Conservation (phyloP, 2,329 filamentous ascomycete species). For the Mariannaea sp. region DNA sequence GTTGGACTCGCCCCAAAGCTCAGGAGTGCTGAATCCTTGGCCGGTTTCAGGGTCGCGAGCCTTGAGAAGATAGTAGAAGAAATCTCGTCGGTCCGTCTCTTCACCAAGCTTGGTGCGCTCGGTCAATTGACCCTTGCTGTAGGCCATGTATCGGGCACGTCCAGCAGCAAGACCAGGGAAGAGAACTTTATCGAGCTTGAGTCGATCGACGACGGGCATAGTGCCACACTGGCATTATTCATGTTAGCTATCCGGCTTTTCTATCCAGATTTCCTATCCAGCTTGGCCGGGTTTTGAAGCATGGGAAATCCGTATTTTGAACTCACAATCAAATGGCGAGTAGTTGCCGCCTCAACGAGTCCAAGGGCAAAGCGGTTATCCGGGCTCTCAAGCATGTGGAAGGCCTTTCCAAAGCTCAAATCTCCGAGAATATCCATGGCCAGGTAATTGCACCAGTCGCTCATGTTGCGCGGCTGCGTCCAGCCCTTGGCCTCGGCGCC, state of each 20-base stretch:
- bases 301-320: too few species aligned
- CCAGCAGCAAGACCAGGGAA: constrained; percentile 70
- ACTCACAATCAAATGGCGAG: constrained; percentile 70
- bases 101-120: constrained; percentile 70
- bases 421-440: constrained; percentile 68
- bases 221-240: constrained; percentile 68
- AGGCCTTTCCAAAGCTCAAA: constrained; percentile 64
- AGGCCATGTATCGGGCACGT: constrained; percentile 71
- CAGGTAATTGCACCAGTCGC: constrained; percentile 65
- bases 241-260: background rate
- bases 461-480: constrained; percentile 65
- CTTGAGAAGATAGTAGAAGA: constrained; percentile 76
- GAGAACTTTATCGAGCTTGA: constrained; percentile 69
- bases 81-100: constrained; percentile 70
- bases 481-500: constrained; percentile 58
- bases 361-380: constrained; percentile 70
- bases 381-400: constrained; percentile 62
- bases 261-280: too few species aligned
- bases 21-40: constrained; percentile 65
- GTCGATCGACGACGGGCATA: constrained; percentile 69
- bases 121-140: constrained; percentile 69
- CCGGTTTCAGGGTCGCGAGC: constrained; percentile 74
- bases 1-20: constrained; percentile 74
- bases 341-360: constrained; percentile 69
- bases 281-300: background rate